Base-by-base conservation (phyloP, 257 asterid species). In the Thymus mandschuricus region DNA sequence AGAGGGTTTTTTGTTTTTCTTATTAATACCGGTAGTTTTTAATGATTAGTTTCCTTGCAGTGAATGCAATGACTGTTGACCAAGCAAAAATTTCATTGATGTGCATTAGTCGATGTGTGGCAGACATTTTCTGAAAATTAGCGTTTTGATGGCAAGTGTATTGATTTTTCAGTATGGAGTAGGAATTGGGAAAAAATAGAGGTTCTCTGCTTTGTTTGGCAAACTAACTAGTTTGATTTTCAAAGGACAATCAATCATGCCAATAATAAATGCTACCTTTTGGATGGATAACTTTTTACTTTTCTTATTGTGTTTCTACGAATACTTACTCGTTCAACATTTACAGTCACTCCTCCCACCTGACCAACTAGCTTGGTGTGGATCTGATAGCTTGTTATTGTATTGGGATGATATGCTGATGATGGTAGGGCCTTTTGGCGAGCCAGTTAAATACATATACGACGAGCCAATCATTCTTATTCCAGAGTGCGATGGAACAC, bases 351-450 rank as follows among this genome's bases (percentile, higher is more conserved):
- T 93, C 63, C 86, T 95, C 61, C 98, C 98, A 73, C 98, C 98
- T 69, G 95, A 87, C 72, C 99, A 95, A 80, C 81, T 95, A 75
- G 95, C 94, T 77, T 95, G 99, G 98, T 92, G 98, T 66, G 98
- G 99, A 72, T 78, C 88, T 96, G 98, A 95, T 74, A 89, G 96
- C 71, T 89, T 95, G 64, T 82, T 95, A 75, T 93, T 89, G 45
- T 88, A 88, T 79, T 92, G 96, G 98, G 98, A 95, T 77, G 99
- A 95, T 82, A 88, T 88, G 90, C 84, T 95, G 75, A 66, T 95
- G 69, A 95, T 95, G 99, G 97, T 92, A 69, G 97, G 97, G 68
- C 99, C 99, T 55, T 83, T 75, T 79, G 98, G 88, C 3, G 97
- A 95, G 58, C 97, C 96, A 21, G 92, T 95, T 34, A 89, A 91